Base-by-base conservation (phyloP, 768 basidiomycete species). In the Mycena polygramma region DNA sequence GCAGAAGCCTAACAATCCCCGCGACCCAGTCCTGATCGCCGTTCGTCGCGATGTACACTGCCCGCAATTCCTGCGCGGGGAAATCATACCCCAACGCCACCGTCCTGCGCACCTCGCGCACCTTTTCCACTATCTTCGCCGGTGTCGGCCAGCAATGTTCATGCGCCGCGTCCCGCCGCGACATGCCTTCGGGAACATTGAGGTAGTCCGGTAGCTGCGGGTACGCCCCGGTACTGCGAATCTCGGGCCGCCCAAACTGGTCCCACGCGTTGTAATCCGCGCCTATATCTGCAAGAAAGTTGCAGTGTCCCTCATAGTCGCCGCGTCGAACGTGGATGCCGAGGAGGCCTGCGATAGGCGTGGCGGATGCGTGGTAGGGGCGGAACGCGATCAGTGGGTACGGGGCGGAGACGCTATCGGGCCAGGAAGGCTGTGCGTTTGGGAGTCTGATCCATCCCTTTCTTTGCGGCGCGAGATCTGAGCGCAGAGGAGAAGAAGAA, bases 251-350 rank as follows among this genome's bases (percentile, higher is more conserved):
- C 11, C 66, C 83, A 71, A 87, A 81, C 43, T 77, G 77, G 74
- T 85, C 86, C 79, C 85, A 88, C 7, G 80, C 83, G 57, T 81
- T 80, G 80, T 79, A 87, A 6, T 75, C 74, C n/a, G 81, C 69
- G 36, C 73, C 75, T 70, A 74, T 75, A 39, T 72, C 72, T 4
- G 81, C 80, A 45, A 89, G 80, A 59, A 74, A 69, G 13, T 66
- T 59, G 75, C 88, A 89, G 76, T 88, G 87, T 0, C 69, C 63
- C 26, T 77, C 39, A 68, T 81, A 88, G 76, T 88, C 87, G 7
- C 87, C 87, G 36, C 87, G 80, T 8, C 87, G 85, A 51, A 89
- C 78, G 72, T 89, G 88, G 14, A 88, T 74, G 19, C 79, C 85
- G 20, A 89, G 78, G 0, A 87, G 76, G 24, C 86, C 83, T 10